A percentile compares a stretch with the other conserved stretches of the same genome.
These are phyloP conservation scores for Wickerhamomyces sydowiorum DNA, from an alignment of 805 yeast species.

Conservation along the genomic window DNA sequence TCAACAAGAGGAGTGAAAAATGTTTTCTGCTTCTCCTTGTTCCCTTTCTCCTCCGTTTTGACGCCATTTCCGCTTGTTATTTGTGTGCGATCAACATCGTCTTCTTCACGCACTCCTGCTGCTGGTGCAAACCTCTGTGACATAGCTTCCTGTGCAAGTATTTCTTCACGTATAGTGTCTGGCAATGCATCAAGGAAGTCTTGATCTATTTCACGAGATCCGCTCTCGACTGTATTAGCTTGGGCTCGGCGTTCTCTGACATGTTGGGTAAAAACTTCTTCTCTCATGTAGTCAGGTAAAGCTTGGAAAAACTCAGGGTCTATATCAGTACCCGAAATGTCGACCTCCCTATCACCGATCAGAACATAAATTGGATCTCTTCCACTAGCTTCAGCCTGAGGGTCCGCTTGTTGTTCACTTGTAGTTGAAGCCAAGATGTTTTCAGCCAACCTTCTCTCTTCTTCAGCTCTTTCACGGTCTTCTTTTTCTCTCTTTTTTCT, in stretches of 20 bases:
- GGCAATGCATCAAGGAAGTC: constrained; percentile 81
- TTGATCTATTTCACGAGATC: constrained; percentile 66
- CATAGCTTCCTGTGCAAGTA: constrained; percentile 50
- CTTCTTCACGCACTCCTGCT: neutral
- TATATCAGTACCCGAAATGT: constrained; percentile 83
- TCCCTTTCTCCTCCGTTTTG: constrained; percentile 14
- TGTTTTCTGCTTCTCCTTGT: constrained; percentile 30
- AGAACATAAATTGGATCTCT: constrained; percentile 57
- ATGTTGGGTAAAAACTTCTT: constrained; percentile 85
- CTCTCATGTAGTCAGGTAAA: constrained; percentile 87
- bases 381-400: constrained; percentile 11
- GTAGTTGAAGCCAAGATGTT: no score
- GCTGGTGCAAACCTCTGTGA: constrained; percentile 27
- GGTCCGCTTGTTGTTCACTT: no score
- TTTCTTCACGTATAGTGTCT: constrained; percentile 53
- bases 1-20: constrained; percentile 68
- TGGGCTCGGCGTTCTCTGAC: constrained; percentile 66
- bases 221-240: constrained; percentile 37
- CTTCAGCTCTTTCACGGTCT: constrained; percentile 21
- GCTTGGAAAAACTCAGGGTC: constrained; percentile 90
- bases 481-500: constrained; percentile 24
- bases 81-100: constrained; percentile 8
- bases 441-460: constrained; percentile 20
- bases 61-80: no score
- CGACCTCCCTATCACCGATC: constrained; percentile 75